phyloP scores from a whole-genome alignment of 2,329 filamentous ascomycete genomes.

The Phialocephala sp. region DNA sequence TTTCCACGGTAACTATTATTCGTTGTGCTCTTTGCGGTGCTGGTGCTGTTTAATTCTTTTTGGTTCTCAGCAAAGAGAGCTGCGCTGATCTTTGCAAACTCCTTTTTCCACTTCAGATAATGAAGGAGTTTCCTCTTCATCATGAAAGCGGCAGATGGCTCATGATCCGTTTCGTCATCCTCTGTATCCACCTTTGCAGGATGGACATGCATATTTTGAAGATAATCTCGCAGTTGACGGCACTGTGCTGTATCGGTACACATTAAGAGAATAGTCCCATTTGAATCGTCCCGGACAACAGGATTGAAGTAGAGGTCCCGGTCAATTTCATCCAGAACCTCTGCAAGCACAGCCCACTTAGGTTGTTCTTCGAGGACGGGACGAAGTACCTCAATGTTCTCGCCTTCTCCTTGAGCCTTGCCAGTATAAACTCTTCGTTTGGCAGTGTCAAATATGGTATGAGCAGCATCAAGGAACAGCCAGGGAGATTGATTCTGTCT shows the following conservation, averaged over 20 bases:
- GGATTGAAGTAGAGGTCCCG: constrained; percentile 87
- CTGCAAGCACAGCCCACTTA: constrained; percentile 90
- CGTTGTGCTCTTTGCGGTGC: constrained; percentile 55
- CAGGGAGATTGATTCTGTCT: constrained; percentile 91
- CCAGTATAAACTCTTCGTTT: constrained; percentile 86
- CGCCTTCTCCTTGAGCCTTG: constrained; percentile 48
- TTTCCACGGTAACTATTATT: constrained; percentile 57
- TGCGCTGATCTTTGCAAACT: constrained; percentile 84
- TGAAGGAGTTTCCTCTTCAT: constrained; percentile 86
- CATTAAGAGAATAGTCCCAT: constrained; percentile 94
- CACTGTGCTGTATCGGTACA: constrained; percentile 87
- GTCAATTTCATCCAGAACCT: constrained; percentile 92
- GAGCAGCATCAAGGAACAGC: constrained; percentile 93
- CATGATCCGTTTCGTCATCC: constrained; percentile 57
- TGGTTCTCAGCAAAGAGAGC: constrained; percentile 81
- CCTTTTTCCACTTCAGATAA: constrained; percentile 89
- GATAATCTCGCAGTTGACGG: constrained; percentile 85
- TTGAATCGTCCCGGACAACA: constrained; percentile 77
- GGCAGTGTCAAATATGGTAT: constrained; percentile 91
- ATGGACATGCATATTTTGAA: constrained; percentile 86
- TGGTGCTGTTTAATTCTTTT: constrained; percentile 71
- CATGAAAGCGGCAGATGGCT: constrained; percentile 82
- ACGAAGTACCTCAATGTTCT: constrained; percentile 54
- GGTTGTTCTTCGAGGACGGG: constrained; percentile 93
- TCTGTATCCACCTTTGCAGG: constrained; percentile 49